Evolutionary conservation across 2,329 filamentous ascomycete species (phyloP).

Genomic region (Corinectria fuckeliana): DNA sequence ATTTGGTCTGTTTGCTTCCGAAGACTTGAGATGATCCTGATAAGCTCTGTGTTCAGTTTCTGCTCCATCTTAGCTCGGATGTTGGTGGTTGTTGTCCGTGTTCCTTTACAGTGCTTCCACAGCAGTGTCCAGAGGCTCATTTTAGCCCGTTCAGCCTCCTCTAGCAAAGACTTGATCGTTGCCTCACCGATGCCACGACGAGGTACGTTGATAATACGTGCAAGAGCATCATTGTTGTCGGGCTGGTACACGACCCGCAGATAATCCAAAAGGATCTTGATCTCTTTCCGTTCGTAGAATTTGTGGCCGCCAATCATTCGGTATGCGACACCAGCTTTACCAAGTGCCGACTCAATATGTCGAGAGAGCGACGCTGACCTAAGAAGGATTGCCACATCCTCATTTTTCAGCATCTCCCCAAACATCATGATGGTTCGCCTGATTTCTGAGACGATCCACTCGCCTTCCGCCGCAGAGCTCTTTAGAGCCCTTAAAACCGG

Average conservation of each 20-base stretch:
- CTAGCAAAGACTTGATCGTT: slow-evolving; percentile 75
- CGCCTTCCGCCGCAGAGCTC: slow-evolving; percentile 74
- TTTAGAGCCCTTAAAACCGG: slow-evolving; percentile 82
- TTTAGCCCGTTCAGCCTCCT: slow-evolving; percentile 75
- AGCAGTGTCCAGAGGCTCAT: slow-evolving; percentile 80
- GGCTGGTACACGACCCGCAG: slow-evolving; percentile 84
- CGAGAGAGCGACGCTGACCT: slow-evolving; percentile 83
- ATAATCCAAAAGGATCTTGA: slow-evolving; percentile 89
- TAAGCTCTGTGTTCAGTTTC: slow-evolving; percentile 58
- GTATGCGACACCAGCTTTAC: slow-evolving; percentile 83
- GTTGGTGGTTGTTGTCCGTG: slow-evolving; percentile 54
- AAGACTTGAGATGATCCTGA: slow-evolving; percentile 49
- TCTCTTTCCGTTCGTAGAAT: slow-evolving; percentile 91
- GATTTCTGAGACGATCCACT: slow-evolving; percentile 89
- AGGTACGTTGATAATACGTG: slow-evolving; percentile 84
- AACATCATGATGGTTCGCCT: slow-evolving; percentile 73
- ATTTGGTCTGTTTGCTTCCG: slow-evolving; percentile 40
- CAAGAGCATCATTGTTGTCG: slow-evolving; percentile 84
- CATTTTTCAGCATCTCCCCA: slow-evolving; percentile 73
- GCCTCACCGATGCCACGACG: slow-evolving; percentile 80
- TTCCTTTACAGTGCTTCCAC: slow-evolving; percentile 58
- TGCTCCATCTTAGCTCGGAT: slow-evolving; percentile 59
- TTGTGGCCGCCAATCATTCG: slow-evolving; percentile 89
- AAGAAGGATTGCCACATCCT: slow-evolving; percentile 87
- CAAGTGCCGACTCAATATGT: slow-evolving; percentile 83